These are phyloP conservation scores for Volvariella surrecta DNA, from an alignment of 1,284 basidiomycete species.

Conservation along the genomic window DNA sequence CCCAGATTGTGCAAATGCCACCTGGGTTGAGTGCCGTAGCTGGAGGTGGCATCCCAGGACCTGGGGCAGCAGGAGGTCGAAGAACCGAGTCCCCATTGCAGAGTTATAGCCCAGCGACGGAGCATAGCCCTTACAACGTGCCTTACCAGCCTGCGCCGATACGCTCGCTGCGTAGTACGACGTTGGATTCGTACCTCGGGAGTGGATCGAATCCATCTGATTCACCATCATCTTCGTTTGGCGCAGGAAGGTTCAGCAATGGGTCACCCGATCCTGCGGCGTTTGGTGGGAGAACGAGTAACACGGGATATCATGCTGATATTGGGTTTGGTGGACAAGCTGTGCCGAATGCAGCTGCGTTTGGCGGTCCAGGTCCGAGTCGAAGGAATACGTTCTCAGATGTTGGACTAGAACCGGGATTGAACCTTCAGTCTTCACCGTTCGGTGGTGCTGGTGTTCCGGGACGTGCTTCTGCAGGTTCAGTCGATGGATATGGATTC, in stretches of 20 bases:
- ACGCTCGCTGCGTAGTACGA: conserved; percentile 43
- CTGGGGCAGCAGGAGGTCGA: conserved; percentile 48
- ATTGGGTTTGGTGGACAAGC: conserved; percentile 18
- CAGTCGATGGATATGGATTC: conserved; percentile 34
- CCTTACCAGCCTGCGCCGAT: conserved; percentile 62
- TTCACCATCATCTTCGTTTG: conserved; percentile 64
- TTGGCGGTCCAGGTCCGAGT: background rate
- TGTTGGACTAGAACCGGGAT: conserved; percentile 20
- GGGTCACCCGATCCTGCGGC: conserved; percentile 60
- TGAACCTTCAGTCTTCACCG: conserved; percentile 18
- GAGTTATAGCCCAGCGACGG: conserved; percentile 21
- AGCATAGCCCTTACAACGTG: conserved; percentile 33
- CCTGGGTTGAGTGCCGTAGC: conserved; percentile 45
- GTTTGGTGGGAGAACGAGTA: conserved; percentile 41
- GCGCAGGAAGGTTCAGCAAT: conserved; percentile 49
- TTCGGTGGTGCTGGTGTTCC: conserved; percentile 22
- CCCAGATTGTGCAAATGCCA: conserved; percentile 34
- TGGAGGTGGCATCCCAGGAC: conserved; percentile 26
- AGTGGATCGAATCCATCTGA: conserved; percentile 47
- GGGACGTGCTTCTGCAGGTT: conserved; percentile 23
- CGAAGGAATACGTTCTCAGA: conserved; percentile 10
- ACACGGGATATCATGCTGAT: conserved; percentile 26
- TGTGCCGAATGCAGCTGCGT: conserved; percentile 4
- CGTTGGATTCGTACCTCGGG: conserved; percentile 50
- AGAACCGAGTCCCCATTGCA: conserved; percentile 33